Base-by-base conservation (phyloP, 345 rosid genomes). In the Cardamine chenopodiifolia region DNA sequence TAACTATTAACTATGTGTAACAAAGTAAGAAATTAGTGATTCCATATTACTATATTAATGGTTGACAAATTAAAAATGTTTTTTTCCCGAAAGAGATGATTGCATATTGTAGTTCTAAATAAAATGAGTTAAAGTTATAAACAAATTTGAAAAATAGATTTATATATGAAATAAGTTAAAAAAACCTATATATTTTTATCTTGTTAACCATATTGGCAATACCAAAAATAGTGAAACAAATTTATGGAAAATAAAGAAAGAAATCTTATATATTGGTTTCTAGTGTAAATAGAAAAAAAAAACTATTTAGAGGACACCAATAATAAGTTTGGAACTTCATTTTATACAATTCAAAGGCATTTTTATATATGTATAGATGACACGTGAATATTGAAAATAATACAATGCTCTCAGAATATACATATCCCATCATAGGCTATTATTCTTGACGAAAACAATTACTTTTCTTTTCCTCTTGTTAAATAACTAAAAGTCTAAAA, bases 401-500 rank as follows among this genome's bases (percentile, higher is more conserved):
- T 23, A 45, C 3, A 48, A 34, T 59, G 9, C 6, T 11, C 35
- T 14, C 23, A 31, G 15, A 10, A 54, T 25, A 25, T 57, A 18
- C 28, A 58, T 34, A 26, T 48, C 26, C 13, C 2, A 29, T 26
- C 39, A 8, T 59, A 20, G 3, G 28, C 55, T 15, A 15, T 28
- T 58, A 58, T 5, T 34, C 17, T 35, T 60, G 20, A 60, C 3
- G 60, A 52, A 31, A 11, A 34, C 12, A 47, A 32, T 47, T 59
- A 34, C 67, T 71, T 60, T 48, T 71, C 59, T 60, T 59, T 60
- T 50, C 61, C 68, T 26, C 29, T 49, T 37, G 68, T 28, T 22
- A n/a, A n/a, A n/a, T n/a, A 48, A 40, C 25, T 5, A 0, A 50
- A n/a, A 26, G 28, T 26, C 18, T 17, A 23, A 18, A 20, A 14